Conservation (phyloP, 1,284 basidiomycete genomes). For the Ustilago crameri region DNA sequence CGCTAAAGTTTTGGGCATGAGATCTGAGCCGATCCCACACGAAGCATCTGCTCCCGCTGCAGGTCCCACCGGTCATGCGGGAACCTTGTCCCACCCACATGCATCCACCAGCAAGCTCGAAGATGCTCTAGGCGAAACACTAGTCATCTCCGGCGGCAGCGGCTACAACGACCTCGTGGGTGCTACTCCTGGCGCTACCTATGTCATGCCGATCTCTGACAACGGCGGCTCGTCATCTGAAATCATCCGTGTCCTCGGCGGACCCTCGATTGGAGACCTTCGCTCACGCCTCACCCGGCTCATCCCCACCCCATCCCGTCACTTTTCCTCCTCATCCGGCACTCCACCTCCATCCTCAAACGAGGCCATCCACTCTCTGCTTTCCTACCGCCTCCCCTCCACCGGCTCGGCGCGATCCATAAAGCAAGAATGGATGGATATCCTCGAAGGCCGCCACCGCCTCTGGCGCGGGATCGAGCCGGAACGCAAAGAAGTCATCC, state of each 20-base stretch:
- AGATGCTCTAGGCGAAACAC: conserved; percentile 32
- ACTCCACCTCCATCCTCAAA: conserved; percentile 47
- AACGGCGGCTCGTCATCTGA: conserved; percentile 72
- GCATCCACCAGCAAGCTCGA: conserved; percentile 6
- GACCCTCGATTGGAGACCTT: conserved; percentile 69
- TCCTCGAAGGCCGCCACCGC: conserved; percentile 85
- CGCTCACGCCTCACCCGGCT: conserved; percentile 82
- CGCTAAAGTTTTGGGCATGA: too few species aligned
- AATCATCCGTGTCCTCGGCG: conserved; percentile 61
- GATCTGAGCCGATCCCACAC: too few species aligned
- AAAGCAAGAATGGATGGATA: conserved; percentile 88
- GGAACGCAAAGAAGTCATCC: conserved; percentile 89
- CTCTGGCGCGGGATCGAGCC: conserved; percentile 90
- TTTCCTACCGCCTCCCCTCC: conserved; percentile 82
- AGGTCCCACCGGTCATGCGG: conserved; percentile 1
- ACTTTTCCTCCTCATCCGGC: conserved; percentile 70
- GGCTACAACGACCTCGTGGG: conserved; percentile 72
- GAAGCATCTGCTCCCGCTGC: not conserved
- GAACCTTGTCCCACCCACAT: not conserved
- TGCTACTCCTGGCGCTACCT: conserved; percentile 70
- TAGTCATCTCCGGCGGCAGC: conserved; percentile 72
- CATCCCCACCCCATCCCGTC: conserved; percentile 74
- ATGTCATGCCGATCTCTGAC: conserved; percentile 75
- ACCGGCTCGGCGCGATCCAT: conserved; percentile 78
- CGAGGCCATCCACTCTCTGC: conserved; percentile 76